Evolutionary conservation across 2,329 filamentous ascomycete species (phyloP).

Genomic region (Fusarium dimerum): DNA sequence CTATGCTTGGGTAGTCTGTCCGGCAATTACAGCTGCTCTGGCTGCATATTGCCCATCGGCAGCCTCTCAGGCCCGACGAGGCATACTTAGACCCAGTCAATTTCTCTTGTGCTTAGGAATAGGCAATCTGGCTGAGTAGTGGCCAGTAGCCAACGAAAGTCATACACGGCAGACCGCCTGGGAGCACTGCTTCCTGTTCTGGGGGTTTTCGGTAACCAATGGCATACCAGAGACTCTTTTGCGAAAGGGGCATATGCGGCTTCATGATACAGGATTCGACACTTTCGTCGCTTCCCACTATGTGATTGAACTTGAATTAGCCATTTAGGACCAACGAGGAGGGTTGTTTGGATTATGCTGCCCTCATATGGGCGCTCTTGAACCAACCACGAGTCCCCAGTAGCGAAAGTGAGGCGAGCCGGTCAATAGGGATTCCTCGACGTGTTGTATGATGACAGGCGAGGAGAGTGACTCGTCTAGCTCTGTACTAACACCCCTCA

Average conservation of each 20-base stretch:
- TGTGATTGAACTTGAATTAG: background rate
- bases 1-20: background rate
- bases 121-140: background rate
- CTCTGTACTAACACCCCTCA: background rate
- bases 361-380: background rate
- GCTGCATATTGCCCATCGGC: background rate
- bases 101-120: background rate
- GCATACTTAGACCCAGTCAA: background rate
- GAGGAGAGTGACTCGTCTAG: background rate
- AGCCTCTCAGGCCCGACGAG: background rate
- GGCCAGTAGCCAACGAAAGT: background rate
- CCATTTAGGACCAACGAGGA: background rate
- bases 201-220: background rate
- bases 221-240: background rate
- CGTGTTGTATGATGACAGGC: background rate
- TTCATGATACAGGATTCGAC: background rate
- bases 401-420: background rate
- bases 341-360: background rate
- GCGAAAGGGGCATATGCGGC: background rate
- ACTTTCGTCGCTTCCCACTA: background rate
- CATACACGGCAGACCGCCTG: background rate
- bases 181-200: background rate
- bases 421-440: background rate
- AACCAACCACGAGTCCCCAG: background rate
- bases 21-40: background rate